Conservation (phyloP, 139 green algal genomes). For the Chlorella ohadii region DNA sequence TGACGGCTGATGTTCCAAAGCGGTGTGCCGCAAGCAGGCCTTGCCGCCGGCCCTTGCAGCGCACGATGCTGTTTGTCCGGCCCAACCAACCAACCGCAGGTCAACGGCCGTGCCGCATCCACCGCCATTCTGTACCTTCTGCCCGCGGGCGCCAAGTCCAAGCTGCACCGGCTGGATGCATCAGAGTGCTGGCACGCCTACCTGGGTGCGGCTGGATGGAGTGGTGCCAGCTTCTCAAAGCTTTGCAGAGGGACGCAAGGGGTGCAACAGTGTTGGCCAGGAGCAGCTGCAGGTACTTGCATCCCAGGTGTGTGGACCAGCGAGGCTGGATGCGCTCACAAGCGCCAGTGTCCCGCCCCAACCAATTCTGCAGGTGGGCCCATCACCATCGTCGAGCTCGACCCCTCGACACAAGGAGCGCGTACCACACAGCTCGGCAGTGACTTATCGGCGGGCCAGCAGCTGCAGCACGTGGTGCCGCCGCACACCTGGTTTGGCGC, state of each 20-base stretch:
- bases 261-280: no score
- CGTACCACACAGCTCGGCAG: background rate
- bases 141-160: conserved; percentile 12
- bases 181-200: conserved; percentile 30
- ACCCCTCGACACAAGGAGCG: background rate
- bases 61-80: no score
- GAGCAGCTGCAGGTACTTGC: no score
- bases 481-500: conserved; percentile 28
- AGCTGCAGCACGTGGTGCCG: conserved; percentile 36
- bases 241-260: no score
- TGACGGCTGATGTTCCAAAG: no score
- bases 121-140: conserved; percentile 37
- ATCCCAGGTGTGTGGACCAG: no score
- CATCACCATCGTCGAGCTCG: conserved; percentile 12
- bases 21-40: no score
- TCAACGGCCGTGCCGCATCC: background rate
- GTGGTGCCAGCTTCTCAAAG: no score
- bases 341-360: no score
- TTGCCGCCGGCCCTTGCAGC: no score
- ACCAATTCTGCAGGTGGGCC: conserved; percentile 26
- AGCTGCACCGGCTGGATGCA: conserved; percentile 29
- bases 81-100: background rate
- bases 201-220: background rate
- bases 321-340: background rate
- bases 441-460: conserved; percentile 14